Conservation (phyloP, 2,329 filamentous ascomycete species). For the Pyricularia sp. region DNA sequence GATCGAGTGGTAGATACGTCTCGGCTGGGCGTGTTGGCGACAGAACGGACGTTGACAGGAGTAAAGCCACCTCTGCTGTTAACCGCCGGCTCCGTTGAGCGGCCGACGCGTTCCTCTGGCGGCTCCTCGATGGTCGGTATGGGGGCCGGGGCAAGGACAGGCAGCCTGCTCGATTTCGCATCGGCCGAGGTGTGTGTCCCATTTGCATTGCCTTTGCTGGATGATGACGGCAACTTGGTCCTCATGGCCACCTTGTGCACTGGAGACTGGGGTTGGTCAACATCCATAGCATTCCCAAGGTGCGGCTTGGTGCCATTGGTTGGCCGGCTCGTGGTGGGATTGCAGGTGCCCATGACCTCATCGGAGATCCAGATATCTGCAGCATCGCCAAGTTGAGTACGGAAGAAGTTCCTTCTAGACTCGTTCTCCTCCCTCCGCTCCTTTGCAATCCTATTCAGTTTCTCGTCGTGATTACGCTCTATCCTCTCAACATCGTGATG, state of each 20-base stretch:
- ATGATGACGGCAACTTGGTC: background rate
- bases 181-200: background rate
- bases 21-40: background rate
- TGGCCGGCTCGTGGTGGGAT: background rate
- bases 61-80: slow-evolving; percentile 12
- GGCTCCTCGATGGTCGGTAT: background rate
- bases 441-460: slow-evolving; percentile 6
- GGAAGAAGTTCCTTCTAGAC: background rate
- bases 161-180: background rate
- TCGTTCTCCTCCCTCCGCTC: slow-evolving; percentile 10
- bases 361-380: background rate
- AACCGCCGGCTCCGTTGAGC: background rate
- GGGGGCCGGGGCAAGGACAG: background rate
- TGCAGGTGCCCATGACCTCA: background rate
- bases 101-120: background rate
- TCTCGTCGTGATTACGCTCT: slow-evolving; percentile 9
- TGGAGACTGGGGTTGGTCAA: background rate
- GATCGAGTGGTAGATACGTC: background rate
- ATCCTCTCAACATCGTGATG: slow-evolving; percentile 9
- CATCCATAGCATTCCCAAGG: background rate
- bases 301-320: background rate
- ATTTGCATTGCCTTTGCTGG: background rate
- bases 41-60: slow-evolving; percentile 12
- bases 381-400: background rate
- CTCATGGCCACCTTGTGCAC: background rate